Evolutionary conservation across 257 asterid genomes (phyloP).

Genomic region (Nicotiana otophora): DNA sequence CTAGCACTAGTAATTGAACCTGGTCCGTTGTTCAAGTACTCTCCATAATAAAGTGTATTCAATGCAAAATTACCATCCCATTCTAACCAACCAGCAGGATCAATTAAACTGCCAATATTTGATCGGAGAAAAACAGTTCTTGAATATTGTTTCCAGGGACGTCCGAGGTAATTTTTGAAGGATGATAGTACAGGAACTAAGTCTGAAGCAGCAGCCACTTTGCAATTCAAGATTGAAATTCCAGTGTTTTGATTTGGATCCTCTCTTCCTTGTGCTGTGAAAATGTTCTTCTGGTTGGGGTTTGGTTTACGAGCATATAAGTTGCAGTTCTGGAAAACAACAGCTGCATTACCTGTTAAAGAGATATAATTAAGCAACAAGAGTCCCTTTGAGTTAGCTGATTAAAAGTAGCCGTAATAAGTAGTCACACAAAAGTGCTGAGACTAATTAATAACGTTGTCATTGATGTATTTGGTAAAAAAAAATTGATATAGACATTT

Average conservation of each 20-base stretch:
- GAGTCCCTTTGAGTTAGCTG: background rate
- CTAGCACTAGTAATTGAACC: constrained; percentile 65
- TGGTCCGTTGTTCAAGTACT: constrained; percentile 72
- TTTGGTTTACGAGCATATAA: constrained; percentile 76
- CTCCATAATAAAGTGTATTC: constrained; percentile 62
- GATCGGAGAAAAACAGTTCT: constrained; percentile 57
- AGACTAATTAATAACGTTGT: too few relatives aligned
- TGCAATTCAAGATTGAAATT: constrained; percentile 64
- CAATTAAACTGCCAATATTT: constrained; percentile 40
- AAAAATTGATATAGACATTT: background rate
- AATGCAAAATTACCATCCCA: constrained; percentile 62
- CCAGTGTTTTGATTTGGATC: constrained; percentile 97
- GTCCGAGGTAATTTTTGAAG: constrained; percentile 57
- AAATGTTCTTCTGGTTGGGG: constrained; percentile 57
- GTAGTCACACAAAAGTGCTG: background rate
- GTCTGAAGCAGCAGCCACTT: constrained; percentile 77
- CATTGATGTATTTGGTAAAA: background rate
- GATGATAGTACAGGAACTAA: constrained; percentile 57
- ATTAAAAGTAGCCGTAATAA: background rate
- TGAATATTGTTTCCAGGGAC: constrained; percentile 81
- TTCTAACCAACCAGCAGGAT: constrained; percentile 75
- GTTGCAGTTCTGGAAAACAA: constrained; percentile 64
- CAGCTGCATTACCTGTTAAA: constrained; percentile 47
- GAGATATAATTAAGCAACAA: background rate
- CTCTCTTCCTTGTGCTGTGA: constrained; percentile 92